Evolutionary conservation across 192 early-diverging fungal genomes (phyloP).

Genomic region (Linnemannia schmuckeri): DNA sequence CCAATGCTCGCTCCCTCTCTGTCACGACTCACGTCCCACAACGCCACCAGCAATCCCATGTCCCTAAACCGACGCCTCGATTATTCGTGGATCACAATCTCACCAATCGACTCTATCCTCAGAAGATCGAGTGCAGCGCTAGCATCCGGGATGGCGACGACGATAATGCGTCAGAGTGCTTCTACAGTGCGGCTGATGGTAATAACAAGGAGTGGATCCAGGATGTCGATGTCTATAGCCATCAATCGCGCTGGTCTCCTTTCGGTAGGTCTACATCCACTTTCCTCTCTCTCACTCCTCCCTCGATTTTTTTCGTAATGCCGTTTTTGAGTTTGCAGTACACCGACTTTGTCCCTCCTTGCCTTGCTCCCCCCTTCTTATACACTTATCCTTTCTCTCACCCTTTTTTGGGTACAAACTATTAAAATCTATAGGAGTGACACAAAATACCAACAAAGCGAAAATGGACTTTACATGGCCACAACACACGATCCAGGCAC

Average conservation of each 20-base stretch:
- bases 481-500: not conserved
- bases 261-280: not conserved
- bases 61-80: not conserved
- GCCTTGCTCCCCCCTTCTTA: not conserved
- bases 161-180: not conserved
- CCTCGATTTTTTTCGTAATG: too few relatives aligned
- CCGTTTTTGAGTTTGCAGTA: too few relatives aligned
- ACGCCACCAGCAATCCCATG: not conserved
- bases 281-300: not conserved
- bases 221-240: not conserved
- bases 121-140: not conserved
- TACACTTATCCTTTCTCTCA: not conserved
- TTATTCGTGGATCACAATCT: not conserved
- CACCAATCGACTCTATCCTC: not conserved
- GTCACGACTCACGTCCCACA: not conserved
- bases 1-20: not conserved
- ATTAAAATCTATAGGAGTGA: not conserved
- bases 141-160: not conserved
- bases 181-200: not conserved
- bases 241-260: not conserved
- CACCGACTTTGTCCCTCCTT: too few relatives aligned
- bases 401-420: not conserved
- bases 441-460: not conserved
- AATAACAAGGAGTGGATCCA: not conserved
- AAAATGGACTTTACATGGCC: not conserved